These are phyloP conservation scores for Alternaria arbusti DNA, from an alignment of 2,329 filamentous ascomycete genomes.

Conservation along the genomic window DNA sequence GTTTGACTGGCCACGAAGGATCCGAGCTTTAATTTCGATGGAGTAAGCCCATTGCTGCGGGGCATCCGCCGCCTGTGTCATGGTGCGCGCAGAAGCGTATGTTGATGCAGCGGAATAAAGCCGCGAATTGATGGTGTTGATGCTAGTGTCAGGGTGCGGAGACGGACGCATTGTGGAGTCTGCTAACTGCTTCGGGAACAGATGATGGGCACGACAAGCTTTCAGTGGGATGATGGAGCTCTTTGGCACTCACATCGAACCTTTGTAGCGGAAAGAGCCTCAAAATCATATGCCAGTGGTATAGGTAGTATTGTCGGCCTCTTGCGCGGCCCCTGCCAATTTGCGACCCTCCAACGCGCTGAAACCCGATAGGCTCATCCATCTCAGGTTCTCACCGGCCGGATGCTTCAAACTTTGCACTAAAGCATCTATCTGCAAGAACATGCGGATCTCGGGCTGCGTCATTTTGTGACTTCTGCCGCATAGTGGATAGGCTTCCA, in stretches of 20 bases:
- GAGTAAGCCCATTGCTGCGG: constrained; percentile 2
- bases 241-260: not conserved
- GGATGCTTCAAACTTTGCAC: not conserved
- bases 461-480: not conserved
- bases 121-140: constrained; percentile 12
- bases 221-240: not conserved
- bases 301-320: not conserved
- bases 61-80: constrained; percentile 2
- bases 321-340: not conserved
- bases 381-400: not conserved
- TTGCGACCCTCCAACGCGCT: not conserved
- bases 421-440: not conserved
- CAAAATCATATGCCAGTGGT: not conserved
- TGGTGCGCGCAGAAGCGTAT: not conserved
- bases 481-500: not conserved
- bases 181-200: not conserved
- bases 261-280: not conserved
- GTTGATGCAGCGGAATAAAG: constrained; percentile 20
- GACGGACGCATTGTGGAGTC: not conserved
- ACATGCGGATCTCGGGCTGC: not conserved
- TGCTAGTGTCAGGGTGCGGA: constrained; percentile 21
- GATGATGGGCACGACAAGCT: not conserved
- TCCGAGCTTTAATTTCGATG: not conserved
- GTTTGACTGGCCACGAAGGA: constrained; percentile 7
- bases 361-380: not conserved